phyloP scores from a whole-genome alignment of 2,329 filamentous ascomycete species.

The Ceratocystis huliohia region DNA sequence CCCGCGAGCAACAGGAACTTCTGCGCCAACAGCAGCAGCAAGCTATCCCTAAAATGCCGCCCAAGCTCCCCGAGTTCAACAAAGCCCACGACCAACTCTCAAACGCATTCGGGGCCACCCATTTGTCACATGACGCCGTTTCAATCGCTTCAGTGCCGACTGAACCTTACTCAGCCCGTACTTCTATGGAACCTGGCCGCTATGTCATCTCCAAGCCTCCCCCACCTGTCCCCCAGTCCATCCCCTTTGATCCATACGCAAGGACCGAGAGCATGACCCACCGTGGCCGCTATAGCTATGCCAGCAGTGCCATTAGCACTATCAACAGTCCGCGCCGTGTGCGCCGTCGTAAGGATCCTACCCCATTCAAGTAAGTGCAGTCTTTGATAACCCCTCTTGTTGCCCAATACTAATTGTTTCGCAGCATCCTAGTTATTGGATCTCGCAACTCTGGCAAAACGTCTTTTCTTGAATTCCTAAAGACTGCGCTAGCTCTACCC shows the following conservation, averaged over 20 bases:
- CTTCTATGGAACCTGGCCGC: constrained; percentile 42
- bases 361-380: constrained; percentile 86
- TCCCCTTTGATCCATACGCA: constrained; percentile 60
- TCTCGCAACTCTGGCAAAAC: constrained; percentile 84
- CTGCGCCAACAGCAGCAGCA: constrained; percentile 37
- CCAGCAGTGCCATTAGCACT: constrained; percentile 78
- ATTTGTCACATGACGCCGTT: constrained; percentile 47
- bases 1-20: constrained; percentile 45
- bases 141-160: constrained; percentile 43
- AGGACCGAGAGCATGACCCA: constrained; percentile 92
- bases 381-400: not conserved
- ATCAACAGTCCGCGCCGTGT: constrained; percentile 88
- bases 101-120: constrained; percentile 38
- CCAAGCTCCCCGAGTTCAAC: constrained; percentile 42
- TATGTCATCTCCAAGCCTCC: constrained; percentile 36
- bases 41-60: constrained; percentile 35
- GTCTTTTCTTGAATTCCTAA: constrained; percentile 91
- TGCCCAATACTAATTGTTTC: constrained; percentile 8
- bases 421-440: constrained; percentile 79
- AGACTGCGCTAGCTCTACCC: constrained; percentile 72
- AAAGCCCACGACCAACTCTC: constrained; percentile 36
- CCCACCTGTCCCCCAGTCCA: constrained; percentile 38
- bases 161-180: constrained; percentile 32
- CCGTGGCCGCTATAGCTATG: constrained; percentile 90
- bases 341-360: constrained; percentile 89